These are phyloP conservation scores for Juglanconis oblonga DNA, from an alignment of 2,329 filamentous ascomycete species.

Conservation along the genomic window DNA sequence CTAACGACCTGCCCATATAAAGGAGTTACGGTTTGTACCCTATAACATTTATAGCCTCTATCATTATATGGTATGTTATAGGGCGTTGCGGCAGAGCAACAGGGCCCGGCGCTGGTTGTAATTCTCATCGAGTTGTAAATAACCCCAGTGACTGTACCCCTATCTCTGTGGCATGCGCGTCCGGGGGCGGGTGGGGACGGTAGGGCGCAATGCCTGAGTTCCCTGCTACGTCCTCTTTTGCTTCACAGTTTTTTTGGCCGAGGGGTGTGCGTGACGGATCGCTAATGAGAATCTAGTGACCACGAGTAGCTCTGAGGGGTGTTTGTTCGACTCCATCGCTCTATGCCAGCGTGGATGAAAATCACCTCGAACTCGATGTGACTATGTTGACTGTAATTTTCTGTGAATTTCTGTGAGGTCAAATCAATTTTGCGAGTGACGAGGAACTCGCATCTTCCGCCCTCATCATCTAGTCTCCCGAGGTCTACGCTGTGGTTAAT, in stretches of 20 bases:
- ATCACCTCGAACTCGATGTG: too few species aligned
- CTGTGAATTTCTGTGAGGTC: too few species aligned
- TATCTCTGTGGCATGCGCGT: background rate
- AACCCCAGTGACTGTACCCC: background rate
- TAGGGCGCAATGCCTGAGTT: background rate
- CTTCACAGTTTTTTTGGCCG: background rate
- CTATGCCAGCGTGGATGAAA: too few species aligned
- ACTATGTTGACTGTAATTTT: too few species aligned
- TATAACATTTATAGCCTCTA: background rate
- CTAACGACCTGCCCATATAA: background rate
- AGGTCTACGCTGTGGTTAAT: too few species aligned
- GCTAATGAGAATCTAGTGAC: too few species aligned
- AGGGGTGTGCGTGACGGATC: background rate
- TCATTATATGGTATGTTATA: background rate
- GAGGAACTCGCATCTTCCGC: too few species aligned
- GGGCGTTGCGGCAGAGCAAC: background rate
- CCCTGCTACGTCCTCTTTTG: background rate
- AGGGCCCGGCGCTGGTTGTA: background rate
- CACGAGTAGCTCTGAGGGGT: too few species aligned
- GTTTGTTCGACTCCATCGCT: too few species aligned
- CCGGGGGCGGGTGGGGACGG: background rate
- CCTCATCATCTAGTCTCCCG: too few species aligned
- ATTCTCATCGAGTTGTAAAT: background rate
- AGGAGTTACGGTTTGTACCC: background rate
- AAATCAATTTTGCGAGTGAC: too few species aligned